Evolutionary conservation across 495 filamentous ascomycete species (phyloP).

Genomic region (Apodospora peruviana): DNA sequence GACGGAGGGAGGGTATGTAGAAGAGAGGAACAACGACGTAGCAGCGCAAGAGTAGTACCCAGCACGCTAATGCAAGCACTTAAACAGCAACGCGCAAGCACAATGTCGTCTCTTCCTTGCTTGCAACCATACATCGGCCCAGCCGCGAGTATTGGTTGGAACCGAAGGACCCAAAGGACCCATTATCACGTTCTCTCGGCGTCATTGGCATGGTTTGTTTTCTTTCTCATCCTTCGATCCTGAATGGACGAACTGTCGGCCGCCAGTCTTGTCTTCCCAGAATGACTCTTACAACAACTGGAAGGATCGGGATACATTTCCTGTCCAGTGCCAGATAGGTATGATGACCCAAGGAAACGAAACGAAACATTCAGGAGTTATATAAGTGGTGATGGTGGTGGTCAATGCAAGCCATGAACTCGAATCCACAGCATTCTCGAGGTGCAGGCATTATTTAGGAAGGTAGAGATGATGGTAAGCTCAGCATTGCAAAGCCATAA

Average conservation of each 20-base stretch:
- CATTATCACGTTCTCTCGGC: not conserved
- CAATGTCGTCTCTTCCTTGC: not conserved
- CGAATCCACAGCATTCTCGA: too few relatives aligned
- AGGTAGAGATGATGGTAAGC: too few relatives aligned
- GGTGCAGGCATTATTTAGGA: too few relatives aligned
- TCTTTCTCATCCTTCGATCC: not conserved
- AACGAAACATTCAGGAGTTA: too few relatives aligned
- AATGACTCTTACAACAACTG: not conserved
- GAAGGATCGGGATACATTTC: not conserved
- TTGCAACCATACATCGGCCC: not conserved
- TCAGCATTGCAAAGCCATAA: too few relatives aligned
- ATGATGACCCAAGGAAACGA: too few relatives aligned
- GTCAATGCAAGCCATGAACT: too few relatives aligned
- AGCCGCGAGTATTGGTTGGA: too few relatives aligned
- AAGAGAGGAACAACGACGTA: too few relatives aligned
- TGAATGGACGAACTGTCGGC: not conserved
- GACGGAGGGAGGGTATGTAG: not conserved
- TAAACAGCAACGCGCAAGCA: slow-evolving; percentile 2
- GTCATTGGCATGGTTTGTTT: not conserved
- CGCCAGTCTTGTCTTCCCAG: not conserved
- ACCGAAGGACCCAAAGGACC: not conserved
- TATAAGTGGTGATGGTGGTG: too few relatives aligned
- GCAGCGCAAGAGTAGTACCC: too few relatives aligned
- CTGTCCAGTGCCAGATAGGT: too few relatives aligned
- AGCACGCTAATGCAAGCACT: slow-evolving; percentile 24